Evolutionary conservation across 345 rosid genomes (phyloP).

Genomic region (Viola odorata): DNA sequence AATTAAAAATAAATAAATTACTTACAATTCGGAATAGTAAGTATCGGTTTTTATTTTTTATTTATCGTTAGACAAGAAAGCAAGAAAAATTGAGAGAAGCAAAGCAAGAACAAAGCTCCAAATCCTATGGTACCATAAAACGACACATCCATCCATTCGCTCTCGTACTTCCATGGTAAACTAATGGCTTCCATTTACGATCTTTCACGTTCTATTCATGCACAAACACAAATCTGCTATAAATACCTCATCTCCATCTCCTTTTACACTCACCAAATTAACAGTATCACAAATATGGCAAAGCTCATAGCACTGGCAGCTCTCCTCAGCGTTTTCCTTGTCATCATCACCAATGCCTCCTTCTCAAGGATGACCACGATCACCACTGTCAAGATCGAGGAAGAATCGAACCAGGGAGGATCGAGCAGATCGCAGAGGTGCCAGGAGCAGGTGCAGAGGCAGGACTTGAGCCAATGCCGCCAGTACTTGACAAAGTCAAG

Average conservation of each 20-base stretch:
- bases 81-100: too few relatives aligned
- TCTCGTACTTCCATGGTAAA: too few relatives aligned
- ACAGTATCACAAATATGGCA: neutral
- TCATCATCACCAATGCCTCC: neutral
- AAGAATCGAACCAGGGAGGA: neutral
- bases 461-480: neutral
- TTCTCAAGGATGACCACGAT: neutral
- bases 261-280: neutral
- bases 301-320: neutral
- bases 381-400: neutral
- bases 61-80: too few relatives aligned
- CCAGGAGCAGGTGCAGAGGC: neutral
- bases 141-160: too few relatives aligned
- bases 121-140: too few relatives aligned
- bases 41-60: too few relatives aligned
- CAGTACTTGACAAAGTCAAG: neutral
- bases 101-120: too few relatives aligned
- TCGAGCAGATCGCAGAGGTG: neutral
- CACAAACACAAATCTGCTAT: neutral
- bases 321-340: neutral
- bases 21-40: too few relatives aligned
- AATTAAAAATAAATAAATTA: too few relatives aligned
- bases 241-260: neutral
- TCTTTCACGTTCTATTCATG: constrained; percentile 2
- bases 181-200: neutral